These are phyloP conservation scores for Crithidia mellificae DNA, from an alignment of 208 protist species.

Conservation along the genomic window DNA sequence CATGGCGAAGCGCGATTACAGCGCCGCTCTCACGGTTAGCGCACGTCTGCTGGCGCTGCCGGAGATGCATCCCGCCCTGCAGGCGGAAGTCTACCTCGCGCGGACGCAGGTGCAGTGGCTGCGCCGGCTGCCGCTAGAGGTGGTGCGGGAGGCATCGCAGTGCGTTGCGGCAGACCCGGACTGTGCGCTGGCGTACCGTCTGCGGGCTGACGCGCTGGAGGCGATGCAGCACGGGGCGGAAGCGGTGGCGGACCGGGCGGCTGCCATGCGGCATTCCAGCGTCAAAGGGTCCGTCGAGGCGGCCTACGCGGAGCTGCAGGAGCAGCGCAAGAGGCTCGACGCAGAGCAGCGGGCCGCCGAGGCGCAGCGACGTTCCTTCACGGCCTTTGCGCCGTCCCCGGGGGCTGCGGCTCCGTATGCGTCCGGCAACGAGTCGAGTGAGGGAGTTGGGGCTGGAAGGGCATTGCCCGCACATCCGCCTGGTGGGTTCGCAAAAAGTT, in stretches of 20 bases:
- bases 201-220: constrained; percentile 51
- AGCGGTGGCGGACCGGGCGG: constrained; percentile 52
- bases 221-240: constrained; percentile 33
- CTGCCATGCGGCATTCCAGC: constrained; percentile 37
- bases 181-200: constrained; percentile 49
- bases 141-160: constrained; percentile 63
- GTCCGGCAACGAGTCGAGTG: too few species aligned
- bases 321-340: constrained; percentile 24
- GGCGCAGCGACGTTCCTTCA: constrained; percentile 2
- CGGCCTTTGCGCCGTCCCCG: neutral
- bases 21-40: constrained; percentile 36
- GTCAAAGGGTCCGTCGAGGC: constrained; percentile 28
- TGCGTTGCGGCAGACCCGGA: constrained; percentile 47
- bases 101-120: constrained; percentile 53
- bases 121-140: constrained; percentile 38
- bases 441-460: too few species aligned
- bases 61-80: constrained; percentile 41
- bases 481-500: too few species aligned
- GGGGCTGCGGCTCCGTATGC: too few species aligned
- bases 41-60: constrained; percentile 59
- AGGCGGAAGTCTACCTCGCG: constrained; percentile 43
- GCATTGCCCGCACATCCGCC: too few species aligned
- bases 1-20: constrained; percentile 36
- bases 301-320: constrained; percentile 42
- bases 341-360: constrained; percentile 1